phyloP scores from a whole-genome alignment of 1,284 basidiomycete species.

The Ustanciosporium gigantosporum region DNA sequence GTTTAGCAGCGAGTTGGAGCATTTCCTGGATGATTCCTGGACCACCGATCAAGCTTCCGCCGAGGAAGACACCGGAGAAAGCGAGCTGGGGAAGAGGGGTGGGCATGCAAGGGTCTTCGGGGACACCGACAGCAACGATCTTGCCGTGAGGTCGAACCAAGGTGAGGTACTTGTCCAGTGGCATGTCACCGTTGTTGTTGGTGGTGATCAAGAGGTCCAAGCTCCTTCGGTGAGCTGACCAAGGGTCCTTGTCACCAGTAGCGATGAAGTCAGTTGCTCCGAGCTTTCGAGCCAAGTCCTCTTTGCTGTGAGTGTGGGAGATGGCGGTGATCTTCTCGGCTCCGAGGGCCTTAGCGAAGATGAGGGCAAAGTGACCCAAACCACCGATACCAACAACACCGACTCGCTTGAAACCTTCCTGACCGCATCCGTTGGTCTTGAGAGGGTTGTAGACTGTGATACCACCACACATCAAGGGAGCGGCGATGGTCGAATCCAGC shows the following conservation, averaged over 20 bases:
- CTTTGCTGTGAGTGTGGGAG: constrained; percentile 44
- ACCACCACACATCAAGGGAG: constrained; percentile 56
- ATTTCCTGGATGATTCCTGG: constrained; percentile 59
- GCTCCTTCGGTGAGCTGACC: constrained; percentile 53
- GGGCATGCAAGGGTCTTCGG: constrained; percentile 54
- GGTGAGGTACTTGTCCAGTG: constrained; percentile 60
- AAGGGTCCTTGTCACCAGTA: constrained; percentile 32
- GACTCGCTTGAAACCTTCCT: constrained; percentile 43
- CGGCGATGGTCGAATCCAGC: constrained; percentile 49
- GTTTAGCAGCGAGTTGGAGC: constrained; percentile 43
- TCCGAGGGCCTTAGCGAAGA: constrained; percentile 51
- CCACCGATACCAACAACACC: constrained; percentile 55
- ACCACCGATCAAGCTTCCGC: constrained; percentile 53
- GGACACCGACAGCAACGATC: constrained; percentile 62
- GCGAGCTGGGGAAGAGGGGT: constrained; percentile 43
- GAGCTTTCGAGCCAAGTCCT: constrained; percentile 42
- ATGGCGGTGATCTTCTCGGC: constrained; percentile 51
- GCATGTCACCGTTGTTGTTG: constrained; percentile 62
- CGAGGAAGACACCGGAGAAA: constrained; percentile 41
- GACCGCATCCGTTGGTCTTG: constrained; percentile 48
- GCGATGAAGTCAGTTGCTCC: constrained; percentile 50
- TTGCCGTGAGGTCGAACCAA: constrained; percentile 62
- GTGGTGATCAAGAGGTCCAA: constrained; percentile 64
- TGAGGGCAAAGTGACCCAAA: constrained; percentile 51
- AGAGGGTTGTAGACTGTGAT: constrained; percentile 55